Base-by-base conservation (phyloP, 2,329 filamentous ascomycete genomes). In the Pseudocercospora musae region DNA sequence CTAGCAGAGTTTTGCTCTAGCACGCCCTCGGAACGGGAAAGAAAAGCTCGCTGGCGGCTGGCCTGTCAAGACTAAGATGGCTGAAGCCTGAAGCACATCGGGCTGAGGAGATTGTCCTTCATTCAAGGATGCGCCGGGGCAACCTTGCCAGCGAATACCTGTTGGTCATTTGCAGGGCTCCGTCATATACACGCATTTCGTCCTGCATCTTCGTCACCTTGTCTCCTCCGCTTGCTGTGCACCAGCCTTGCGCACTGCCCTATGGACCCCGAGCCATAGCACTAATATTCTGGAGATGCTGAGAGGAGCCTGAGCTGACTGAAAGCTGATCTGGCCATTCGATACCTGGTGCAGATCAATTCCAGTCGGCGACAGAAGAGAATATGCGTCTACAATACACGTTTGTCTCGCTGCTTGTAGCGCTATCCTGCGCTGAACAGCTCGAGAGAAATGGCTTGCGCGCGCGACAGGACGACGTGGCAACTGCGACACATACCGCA, bases 361-460 rank as follows among this genome's bases (percentile, higher is more conserved):
- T 13, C 9, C 55, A 25, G 31, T 42, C 29, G 44, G 18, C 21
- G 33, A 29, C n/a, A 10, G 44, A 44, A 29, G 18, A n/a, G 11
- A 60, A 20, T 25, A 63, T 63, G 62, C 62, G 58, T 31, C 33
- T 63, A 31, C 54, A 31, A 27, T 27, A 49, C 37, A 40, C 49
- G 5, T 23, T 52, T 20, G 15, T 58, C 46, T 58, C 42, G 11
- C 25, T 63, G 23, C 31, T 60, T 10, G 59, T 44, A 44, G 55
- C 58, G 33, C 58, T 63, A 5, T 57, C 53, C 33, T 58, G 58
- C 48, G 62, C 62, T 9, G 58, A 60, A 33, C 57, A 58, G 23
- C 48, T 63, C 6, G 58, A 23, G 4, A 54, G 46, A 20, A 49
- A 49, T 46, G 33, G 20, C 13, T 46, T 63, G 54, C 62, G 40